These are phyloP conservation scores for Prunus yedoensis DNA, from an alignment of 331 rosid species.

Conservation along the genomic window DNA sequence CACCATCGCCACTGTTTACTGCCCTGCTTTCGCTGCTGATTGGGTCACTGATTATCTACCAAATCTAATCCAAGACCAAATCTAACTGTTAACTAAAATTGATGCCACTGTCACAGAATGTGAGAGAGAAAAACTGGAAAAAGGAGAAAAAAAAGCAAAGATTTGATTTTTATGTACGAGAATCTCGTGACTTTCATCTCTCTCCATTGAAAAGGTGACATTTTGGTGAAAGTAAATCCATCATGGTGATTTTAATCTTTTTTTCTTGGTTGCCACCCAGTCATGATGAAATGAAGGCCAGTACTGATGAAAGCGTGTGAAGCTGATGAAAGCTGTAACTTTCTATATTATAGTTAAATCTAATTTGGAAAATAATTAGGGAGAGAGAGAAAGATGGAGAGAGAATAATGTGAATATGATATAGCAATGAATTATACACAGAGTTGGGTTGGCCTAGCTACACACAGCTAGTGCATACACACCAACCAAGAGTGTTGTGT, in stretches of 20 bases:
- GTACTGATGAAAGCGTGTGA: constrained; percentile 17
- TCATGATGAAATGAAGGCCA: constrained; percentile 13
- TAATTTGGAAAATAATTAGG: background rate
- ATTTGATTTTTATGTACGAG: background rate
- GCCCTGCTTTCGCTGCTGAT: background rate
- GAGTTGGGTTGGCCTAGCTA: background rate
- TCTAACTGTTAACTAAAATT: background rate
- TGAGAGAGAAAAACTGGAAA: no score
- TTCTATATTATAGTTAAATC: background rate
- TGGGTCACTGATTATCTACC: background rate
- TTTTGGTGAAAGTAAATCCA: background rate
- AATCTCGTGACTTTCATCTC: background rate
- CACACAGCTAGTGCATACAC: constrained; percentile 16
- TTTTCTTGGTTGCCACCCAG: background rate
- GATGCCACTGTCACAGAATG: no score
- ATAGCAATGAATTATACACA: no score
- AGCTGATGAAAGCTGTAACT: constrained; percentile 18
- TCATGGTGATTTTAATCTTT: background rate
- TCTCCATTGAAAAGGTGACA: background rate
- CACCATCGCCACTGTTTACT: background rate
- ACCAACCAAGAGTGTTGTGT: constrained; percentile 21
- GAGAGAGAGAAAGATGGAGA: background rate
- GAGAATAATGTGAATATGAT: background rate
- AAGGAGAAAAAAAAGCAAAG: background rate
- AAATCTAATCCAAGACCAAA: constrained; percentile 10